Evolutionary conservation across 208 protist species (phyloP), one percentile per base, ranked within the genome.

Genomic region (Trypanosoma conorhini): DNA sequence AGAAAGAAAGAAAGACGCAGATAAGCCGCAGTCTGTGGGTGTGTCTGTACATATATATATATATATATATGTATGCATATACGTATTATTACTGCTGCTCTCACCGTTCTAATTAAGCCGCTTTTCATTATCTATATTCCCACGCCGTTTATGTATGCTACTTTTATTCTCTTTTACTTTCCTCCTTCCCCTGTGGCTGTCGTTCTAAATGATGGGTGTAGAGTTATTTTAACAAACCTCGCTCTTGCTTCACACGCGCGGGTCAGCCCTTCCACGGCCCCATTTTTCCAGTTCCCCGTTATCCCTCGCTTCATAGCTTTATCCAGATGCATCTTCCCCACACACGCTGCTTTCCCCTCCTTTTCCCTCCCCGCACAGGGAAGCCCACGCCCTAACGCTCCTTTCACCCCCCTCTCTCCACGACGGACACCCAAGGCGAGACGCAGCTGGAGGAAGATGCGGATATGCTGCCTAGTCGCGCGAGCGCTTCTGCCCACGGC

Each of bases 401-500:
- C 30, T 26, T 67, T 74, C 50, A 46, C 46, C 38, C 63, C 38
- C 38, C 59, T 48, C 30, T 65, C 64, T 44, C 38, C n/a, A 48
- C 30, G 35, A 13, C 7, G 51, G 13, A 72, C n/a, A 50, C 19
- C 63, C 65, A 65, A 28, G 35, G 2, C 63, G 40, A 38, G 19
- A 67, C 5, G 51, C 9, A 54, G 19, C 13, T 10, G 31, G 51
- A 48, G 65, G 68, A 12, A 67, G 63, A 50, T 44, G 50, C 55
- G 63, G 63, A 1, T 13, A 66, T 60, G 38, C 58, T 24, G 21
- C 26, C 59, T 80, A 70, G 28, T 83, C 74, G 56, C 81, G 81
- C 50, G 70, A 60, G 15, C 83, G 83, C 62, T 85, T 85, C 3
- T 80, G 70, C 21, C 82, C 77, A n/a, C 64, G 33, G 35, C 79